Base-by-base conservation (phyloP, 75 land plant genomes). In the Sequoia sempervirens region DNA sequence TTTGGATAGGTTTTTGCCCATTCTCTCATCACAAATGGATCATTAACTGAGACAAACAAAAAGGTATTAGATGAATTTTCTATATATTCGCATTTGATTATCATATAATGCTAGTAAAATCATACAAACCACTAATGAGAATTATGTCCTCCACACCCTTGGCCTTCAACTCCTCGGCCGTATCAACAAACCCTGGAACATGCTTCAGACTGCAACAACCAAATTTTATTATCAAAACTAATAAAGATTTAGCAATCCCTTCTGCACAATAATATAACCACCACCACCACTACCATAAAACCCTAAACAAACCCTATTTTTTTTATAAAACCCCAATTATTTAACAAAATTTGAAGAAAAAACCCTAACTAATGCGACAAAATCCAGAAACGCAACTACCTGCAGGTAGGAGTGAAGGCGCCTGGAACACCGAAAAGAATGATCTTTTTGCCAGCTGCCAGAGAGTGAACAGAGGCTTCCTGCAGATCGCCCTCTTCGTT, bases 11-110 rank as follows among this genome's bases (percentile, higher is more conserved):
- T 91, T 84, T 94, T 93, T 54, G 92, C 91, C 96, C 96, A 96
- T 80, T 88, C 98, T 90, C 88, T 93, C 91, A 93, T 92, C 84
- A 96, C 98, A 86, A 91, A 96, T 7, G 97, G 94, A 73, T 96
- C 98, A 81, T 96, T 96, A 80, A 95, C 98, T 95, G 92, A 53
- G 54, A 53, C 13, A 20, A 23, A 86, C 41, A 64, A 14, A n/a
- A 64, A 4, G 5, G 5, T 26, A 5, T 64, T 64, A 64, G 68
- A 64, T 23, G 68, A n/a, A 64, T 34, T 34, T 34, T 34, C 36
- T 40, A 40, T 40, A 40, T 40, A 40, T 40, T 40, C 41, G 41
- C 41, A 2, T 40, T 1, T 1, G 1, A 40, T 40, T 40, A 40
- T 40, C 41, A 40, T 40, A 3, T 40, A 40, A 40, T 40, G 1